These are phyloP conservation scores for Nakazawaea siamensis DNA, from an alignment of 805 yeast genomes.

Conservation along the genomic window DNA sequence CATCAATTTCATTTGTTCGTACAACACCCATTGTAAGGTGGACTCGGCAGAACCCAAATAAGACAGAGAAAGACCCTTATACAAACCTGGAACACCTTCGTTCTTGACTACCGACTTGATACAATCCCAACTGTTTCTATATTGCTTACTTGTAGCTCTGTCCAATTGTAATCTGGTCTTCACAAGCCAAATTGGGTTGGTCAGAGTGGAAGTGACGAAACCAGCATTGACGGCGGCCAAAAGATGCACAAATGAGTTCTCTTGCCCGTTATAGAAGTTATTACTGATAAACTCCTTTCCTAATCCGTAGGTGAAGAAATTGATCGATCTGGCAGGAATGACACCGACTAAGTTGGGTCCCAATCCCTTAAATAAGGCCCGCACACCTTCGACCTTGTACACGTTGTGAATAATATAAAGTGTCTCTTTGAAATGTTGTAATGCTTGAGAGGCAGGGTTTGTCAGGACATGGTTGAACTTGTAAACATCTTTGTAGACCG, in stretches of 20 bases:
- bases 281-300: conserved; percentile 69
- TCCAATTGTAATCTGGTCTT: conserved; percentile 93
- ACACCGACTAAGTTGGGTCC: conserved; percentile 98
- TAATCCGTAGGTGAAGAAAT: conserved; percentile 95
- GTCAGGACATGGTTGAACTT: conserved; percentile 31
- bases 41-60: conserved; percentile 91
- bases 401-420: conserved; percentile 61
- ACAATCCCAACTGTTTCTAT: conserved; percentile 84
- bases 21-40: conserved; percentile 91
- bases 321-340: conserved; percentile 94
- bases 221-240: conserved; percentile 89
- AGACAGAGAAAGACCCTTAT: conserved; percentile 89
- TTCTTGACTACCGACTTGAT: conserved; percentile 52
- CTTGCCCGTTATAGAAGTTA: conserved; percentile 64
- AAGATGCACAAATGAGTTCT: conserved; percentile 79
- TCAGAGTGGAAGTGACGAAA: conserved; percentile 86
- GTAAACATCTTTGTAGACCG: conserved; percentile 59
- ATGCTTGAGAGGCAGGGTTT: conserved; percentile 32
- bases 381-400: conserved; percentile 68
- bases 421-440: conserved; percentile 78
- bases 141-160: conserved; percentile 52
- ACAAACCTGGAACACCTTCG: conserved; percentile 78
- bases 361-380: conserved; percentile 86
- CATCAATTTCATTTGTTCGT: conserved; percentile 83
- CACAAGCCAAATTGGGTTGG: conserved; percentile 96